phyloP scores from a whole-genome alignment of 73 alveolate species.

The Breviolum minutum region DNA sequence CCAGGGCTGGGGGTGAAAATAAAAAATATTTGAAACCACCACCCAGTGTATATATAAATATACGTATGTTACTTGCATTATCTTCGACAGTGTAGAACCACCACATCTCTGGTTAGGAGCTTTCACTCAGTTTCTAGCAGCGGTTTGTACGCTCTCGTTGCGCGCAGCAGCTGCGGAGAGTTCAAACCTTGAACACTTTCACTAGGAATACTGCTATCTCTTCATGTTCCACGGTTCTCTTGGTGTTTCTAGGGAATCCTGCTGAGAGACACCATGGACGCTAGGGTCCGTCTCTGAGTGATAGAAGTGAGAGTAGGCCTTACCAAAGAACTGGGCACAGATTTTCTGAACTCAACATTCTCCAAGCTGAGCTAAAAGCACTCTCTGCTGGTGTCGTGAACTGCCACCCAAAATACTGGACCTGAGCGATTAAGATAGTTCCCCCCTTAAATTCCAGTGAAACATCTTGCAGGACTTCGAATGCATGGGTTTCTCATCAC shows the following conservation, averaged over 20 bases:
- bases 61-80: too few relatives aligned
- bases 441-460: too few relatives aligned
- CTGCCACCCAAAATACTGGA: conserved; percentile 74
- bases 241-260: background rate
- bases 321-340: background rate
- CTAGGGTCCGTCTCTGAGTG: conserved; percentile 72
- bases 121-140: background rate
- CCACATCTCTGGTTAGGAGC: background rate
- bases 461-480: too few relatives aligned
- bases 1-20: too few relatives aligned
- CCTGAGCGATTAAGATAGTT: background rate
- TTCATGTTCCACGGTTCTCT: background rate
- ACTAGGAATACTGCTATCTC: background rate
- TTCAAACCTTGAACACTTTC: conserved; percentile 9
- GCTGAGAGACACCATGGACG: conserved; percentile 82
- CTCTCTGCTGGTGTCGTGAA: conserved; percentile 48
- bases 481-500: too few relatives aligned
- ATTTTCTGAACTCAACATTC: background rate
- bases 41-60: too few relatives aligned
- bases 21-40: too few relatives aligned
- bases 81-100: background rate
- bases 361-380: background rate
- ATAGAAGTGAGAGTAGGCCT: conserved; percentile 84
- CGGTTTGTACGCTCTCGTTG: conserved; percentile 88
- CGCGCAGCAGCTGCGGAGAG: conserved; percentile 93